phyloP scores from a whole-genome alignment of 768 basidiomycete genomes.

The Phlebiopsis flavidoalba region DNA sequence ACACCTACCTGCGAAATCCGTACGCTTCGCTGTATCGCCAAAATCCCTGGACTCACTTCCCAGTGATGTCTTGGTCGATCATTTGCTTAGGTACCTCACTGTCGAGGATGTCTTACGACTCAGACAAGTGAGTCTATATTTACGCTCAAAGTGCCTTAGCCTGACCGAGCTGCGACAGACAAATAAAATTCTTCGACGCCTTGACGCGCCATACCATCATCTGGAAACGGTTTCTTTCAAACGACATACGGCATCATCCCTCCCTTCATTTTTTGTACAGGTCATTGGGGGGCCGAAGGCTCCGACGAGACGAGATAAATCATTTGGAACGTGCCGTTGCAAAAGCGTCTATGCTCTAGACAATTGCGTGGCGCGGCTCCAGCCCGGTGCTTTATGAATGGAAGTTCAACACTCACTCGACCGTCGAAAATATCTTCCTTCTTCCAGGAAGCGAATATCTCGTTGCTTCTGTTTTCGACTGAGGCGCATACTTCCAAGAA shows the following conservation, averaged over 20 bases:
- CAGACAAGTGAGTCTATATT: not conserved
- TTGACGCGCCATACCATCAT: not conserved
- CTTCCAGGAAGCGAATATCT: not conserved
- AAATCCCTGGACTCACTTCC: not conserved
- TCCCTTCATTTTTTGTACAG: too few relatives aligned
- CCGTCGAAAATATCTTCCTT: not conserved
- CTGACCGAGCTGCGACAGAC: not conserved
- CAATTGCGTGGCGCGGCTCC: not conserved
- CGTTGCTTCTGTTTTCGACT: not conserved
- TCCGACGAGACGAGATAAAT: not conserved
- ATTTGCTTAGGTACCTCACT: not conserved
- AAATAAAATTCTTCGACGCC: not conserved
- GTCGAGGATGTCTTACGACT: not conserved
- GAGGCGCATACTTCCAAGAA: not conserved
- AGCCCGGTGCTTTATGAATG: not conserved
- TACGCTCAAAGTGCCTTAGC: too few relatives aligned
- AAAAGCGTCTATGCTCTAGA: not conserved
- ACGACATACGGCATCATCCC: not conserved
- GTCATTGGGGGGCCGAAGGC: not conserved
- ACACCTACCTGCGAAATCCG: not conserved
- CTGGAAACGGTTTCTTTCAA: not conserved
- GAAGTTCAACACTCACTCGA: not conserved
- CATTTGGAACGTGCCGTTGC: not conserved
- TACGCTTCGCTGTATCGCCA: not conserved
- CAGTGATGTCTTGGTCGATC: not conserved